Base-by-base conservation (phyloP, 441 rosid genomes). In the Pelargonium fulgidum region DNA sequence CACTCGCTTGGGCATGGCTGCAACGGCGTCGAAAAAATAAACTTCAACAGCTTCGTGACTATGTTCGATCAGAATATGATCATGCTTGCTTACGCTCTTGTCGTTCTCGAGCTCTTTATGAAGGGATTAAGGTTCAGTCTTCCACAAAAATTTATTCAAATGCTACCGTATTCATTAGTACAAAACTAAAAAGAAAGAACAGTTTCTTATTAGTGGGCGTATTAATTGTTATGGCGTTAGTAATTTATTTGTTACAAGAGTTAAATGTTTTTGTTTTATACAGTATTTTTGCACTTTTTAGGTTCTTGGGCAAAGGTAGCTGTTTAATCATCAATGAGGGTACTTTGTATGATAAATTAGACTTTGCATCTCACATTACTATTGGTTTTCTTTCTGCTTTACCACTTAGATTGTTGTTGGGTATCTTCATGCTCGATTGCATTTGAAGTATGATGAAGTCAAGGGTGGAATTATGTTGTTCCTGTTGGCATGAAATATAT, bases 1-100 rank as follows among this genome's bases (percentile, higher is more conserved):
- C 98, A 12, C 85, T 91, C 56, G 90, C 92, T 19, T 91, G 93
- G 93, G 88, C 93, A 71, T 92, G 98, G 98, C 85, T 85, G 45
- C 98, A 92, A 58, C 85, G 79, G 42, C 69, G 98, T 41, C 83
- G 93, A 42, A 88, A 81, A 76, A 82, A 70, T 76, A 92, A 92
- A 77, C 76, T 92, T 63, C 96, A 90, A 78, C 89, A 83, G 75
- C 91, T 92, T 65, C 98, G 95, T 71, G 96, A 92, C 71, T 90
- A 85, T 81, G 96, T 92, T 76, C 93, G 99, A 69, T 96, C 99
- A 12, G 99, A 91, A 78, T 96, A 96, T 84, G 96, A 96, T 67
- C 99, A 96, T 83, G 91, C 98, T 66, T 96, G 98, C 83, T 83
- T 96, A 73, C 96, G 98, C 50, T 96, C 99, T 42, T 96, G 99